Conservation (phyloP, 2,329 filamentous ascomycete genomes). For the Didymella exigua region DNA sequence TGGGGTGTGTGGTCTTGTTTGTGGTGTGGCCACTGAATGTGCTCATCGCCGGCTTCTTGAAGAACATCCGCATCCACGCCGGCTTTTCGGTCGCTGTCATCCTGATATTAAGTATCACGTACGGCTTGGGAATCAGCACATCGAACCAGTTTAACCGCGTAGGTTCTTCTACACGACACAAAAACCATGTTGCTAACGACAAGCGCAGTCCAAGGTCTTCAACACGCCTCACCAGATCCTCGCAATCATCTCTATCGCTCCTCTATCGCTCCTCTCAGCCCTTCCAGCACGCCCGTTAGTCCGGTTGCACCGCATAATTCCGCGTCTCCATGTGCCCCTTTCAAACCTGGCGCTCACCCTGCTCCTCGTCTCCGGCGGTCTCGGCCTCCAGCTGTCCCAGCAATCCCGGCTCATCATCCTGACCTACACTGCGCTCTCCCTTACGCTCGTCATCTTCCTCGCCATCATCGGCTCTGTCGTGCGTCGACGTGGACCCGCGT, state of each 20-base stretch:
- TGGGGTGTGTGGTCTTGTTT: slow-evolving; percentile 43
- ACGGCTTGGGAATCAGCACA: slow-evolving; percentile 51
- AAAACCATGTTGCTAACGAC: slow-evolving; percentile 8
- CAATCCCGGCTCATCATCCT: slow-evolving; percentile 33
- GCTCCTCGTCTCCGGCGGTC: slow-evolving; percentile 42
- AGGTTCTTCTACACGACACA: slow-evolving; percentile 19
- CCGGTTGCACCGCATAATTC: slow-evolving; percentile 48
- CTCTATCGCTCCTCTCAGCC: slow-evolving; percentile 32
- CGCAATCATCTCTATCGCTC: slow-evolving; percentile 57
- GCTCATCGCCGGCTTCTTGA: slow-evolving; percentile 47
- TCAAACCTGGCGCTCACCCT: slow-evolving; percentile 49
- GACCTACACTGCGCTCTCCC: slow-evolving; percentile 27
- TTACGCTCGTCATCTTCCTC: slow-evolving; percentile 19
- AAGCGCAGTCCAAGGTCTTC: slow-evolving; percentile 49
- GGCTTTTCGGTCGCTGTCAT: slow-evolving; percentile 48
- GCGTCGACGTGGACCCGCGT: slow-evolving; percentile 33
- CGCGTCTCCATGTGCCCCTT: slow-evolving; percentile 46
- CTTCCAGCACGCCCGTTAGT: slow-evolving; percentile 36
- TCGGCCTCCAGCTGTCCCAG: slow-evolving; percentile 39
- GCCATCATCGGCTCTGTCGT: slow-evolving; percentile 34
- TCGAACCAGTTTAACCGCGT: slow-evolving; percentile 50
- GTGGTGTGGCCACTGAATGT: slow-evolving; percentile 41
- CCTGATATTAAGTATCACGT: slow-evolving; percentile 46
- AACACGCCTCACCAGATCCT: slow-evolving; percentile 55
- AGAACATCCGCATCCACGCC: slow-evolving; percentile 51